Evolutionary conservation across 2,329 filamentous ascomycete species (phyloP).

Genomic region (Monosporascus sp.): DNA sequence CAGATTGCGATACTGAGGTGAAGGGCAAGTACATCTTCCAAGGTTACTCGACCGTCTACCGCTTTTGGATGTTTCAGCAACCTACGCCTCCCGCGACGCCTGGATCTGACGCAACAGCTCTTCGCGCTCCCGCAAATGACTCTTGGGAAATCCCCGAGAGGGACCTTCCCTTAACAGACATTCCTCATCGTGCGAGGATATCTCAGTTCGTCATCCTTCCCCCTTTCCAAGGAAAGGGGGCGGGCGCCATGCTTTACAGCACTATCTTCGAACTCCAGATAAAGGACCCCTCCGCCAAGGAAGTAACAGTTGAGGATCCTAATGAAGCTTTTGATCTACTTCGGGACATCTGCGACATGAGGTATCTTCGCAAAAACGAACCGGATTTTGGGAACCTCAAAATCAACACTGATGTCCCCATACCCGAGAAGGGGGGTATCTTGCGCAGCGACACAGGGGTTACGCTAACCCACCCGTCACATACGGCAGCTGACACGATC

Average conservation of each 20-base stretch:
- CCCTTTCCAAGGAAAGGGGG: conserved; percentile 75
- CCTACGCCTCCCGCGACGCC: conserved; percentile 38
- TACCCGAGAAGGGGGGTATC: conserved; percentile 42
- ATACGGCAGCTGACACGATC: conserved; percentile 37
- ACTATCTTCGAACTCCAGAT: conserved; percentile 69
- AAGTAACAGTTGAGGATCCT: conserved; percentile 91
- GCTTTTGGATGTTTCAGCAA: conserved; percentile 65
- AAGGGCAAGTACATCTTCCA: conserved; percentile 70
- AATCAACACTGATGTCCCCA: conserved; percentile 45
- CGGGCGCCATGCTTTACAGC: conserved; percentile 76
- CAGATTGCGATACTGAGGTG: conserved; percentile 31
- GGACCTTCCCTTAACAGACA: conserved; percentile 46
- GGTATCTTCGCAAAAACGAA: conserved; percentile 52
- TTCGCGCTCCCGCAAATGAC: conserved; percentile 14
- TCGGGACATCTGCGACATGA: conserved; percentile 68
- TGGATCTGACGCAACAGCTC: conserved; percentile 16
- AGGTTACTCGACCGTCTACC: conserved; percentile 87
- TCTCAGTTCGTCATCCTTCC: conserved; percentile 92
- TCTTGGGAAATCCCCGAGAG: conserved; percentile 41
- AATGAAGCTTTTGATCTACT: conserved; percentile 81
- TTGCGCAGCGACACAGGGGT: conserved; percentile 23
- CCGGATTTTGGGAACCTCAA: conserved; percentile 53
- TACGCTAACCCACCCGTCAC: conserved; percentile 12
- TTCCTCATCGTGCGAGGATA: conserved; percentile 76
- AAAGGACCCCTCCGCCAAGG: conserved; percentile 62